phyloP scores from a whole-genome alignment of 1,284 basidiomycete species.

The Melampsora occidentalis region DNA sequence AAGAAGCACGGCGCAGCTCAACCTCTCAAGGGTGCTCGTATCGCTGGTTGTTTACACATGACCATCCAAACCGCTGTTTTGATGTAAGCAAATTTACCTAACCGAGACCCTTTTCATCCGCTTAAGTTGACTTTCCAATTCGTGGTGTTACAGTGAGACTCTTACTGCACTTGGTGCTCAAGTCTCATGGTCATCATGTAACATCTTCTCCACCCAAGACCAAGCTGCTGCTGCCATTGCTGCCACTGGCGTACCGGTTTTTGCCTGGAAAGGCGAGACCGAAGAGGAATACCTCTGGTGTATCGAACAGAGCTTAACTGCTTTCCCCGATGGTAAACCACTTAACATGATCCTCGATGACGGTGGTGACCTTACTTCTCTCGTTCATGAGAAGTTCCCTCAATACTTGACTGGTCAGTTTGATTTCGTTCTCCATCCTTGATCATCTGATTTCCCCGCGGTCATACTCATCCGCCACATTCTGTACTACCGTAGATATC shows the following conservation, averaged over 20 bases:
- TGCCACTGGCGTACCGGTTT: constrained; percentile 96
- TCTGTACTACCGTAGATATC: constrained; percentile 61
- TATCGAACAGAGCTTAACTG: constrained; percentile 89
- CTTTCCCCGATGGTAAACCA: constrained; percentile 66
- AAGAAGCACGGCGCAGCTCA: constrained; percentile 71
- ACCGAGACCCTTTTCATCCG: not conserved
- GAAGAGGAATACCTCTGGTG: constrained; percentile 99
- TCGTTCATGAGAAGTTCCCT: constrained; percentile 95
- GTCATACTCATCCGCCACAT: not conserved
- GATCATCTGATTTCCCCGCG: too few species aligned
- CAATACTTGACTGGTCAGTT: constrained; percentile 71
- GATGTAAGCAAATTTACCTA: constrained; percentile 49
- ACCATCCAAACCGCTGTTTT: constrained; percentile 75
- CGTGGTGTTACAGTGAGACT: constrained; percentile 72
- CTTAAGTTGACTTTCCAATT: not conserved
- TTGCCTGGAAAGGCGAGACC: constrained; percentile 99
- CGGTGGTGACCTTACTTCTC: constrained; percentile 90
- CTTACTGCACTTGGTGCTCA: constrained; percentile 91
- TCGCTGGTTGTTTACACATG: constrained; percentile 98
- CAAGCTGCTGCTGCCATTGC: constrained; percentile 98
- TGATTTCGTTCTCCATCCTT: not conserved
- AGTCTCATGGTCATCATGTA: constrained; percentile 99
- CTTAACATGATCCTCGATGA: constrained; percentile 99
- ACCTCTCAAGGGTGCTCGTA: constrained; percentile 91
- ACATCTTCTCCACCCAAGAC: constrained; percentile 99